These are phyloP conservation scores for Dactylellina parvicollis DNA, from an alignment of 2,329 filamentous ascomycete species.

Conservation along the genomic window DNA sequence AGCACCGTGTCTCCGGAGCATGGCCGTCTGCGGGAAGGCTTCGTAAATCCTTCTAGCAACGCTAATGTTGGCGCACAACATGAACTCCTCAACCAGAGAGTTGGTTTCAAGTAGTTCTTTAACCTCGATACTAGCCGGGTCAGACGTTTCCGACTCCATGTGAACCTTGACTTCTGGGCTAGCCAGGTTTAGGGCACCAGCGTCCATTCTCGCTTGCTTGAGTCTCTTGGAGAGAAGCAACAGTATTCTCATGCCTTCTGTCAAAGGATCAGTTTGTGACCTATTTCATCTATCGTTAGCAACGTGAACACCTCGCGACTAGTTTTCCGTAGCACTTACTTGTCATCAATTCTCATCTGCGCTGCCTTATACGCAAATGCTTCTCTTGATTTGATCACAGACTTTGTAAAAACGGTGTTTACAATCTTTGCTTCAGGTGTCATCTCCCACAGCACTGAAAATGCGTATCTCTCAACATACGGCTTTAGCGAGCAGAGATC, in stretches of 20 bases:
- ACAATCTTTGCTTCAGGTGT: slow-evolving; percentile 85
- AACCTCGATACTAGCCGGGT: slow-evolving; percentile 94
- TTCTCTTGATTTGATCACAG: slow-evolving; percentile 94
- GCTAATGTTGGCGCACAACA: slow-evolving; percentile 96
- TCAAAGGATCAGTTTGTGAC: slow-evolving; percentile 83
- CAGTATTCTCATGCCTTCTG: slow-evolving; percentile 85
- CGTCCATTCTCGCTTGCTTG: slow-evolving; percentile 94
- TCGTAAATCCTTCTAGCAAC: slow-evolving; percentile 90
- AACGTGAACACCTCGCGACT: neutral
- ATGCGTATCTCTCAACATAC: slow-evolving; percentile 92
- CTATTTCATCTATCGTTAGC: slow-evolving; percentile 21
- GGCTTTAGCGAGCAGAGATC: slow-evolving; percentile 97
- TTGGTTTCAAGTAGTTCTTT: slow-evolving; percentile 95
- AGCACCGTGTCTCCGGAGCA: slow-evolving; percentile 83
- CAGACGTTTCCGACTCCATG: slow-evolving; percentile 92
- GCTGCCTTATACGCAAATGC: slow-evolving; percentile 98
- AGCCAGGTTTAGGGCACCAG: slow-evolving; percentile 91
- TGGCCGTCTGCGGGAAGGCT: slow-evolving; percentile 92
- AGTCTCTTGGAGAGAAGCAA: slow-evolving; percentile 91
- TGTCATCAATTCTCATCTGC: slow-evolving; percentile 90
- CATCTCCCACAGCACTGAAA: slow-evolving; percentile 89
- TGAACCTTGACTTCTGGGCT: slow-evolving; percentile 98
- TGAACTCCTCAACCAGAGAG: slow-evolving; percentile 98
- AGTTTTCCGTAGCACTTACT: slow-evolving; percentile 63
- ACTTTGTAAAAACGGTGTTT: slow-evolving; percentile 90